Conservation (phyloP, 805 yeast species). For the Hanseniaspora vineae region DNA sequence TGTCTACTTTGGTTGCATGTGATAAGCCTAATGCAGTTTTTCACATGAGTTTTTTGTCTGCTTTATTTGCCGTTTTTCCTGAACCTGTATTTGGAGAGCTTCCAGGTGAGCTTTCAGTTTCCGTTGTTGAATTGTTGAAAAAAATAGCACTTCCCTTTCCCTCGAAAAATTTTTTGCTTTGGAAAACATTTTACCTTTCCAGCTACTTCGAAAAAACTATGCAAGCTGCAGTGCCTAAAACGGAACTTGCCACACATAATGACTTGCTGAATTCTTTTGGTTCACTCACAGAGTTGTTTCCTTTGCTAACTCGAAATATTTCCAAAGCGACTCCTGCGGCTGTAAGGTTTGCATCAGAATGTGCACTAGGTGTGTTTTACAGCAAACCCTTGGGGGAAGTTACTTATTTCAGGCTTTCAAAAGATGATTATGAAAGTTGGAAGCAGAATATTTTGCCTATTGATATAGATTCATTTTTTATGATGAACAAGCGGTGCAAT, state of each 20-base stretch:
- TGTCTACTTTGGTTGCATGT: neutral
- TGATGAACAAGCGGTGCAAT: neutral
- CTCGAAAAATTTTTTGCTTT: slow-evolving; percentile 9
- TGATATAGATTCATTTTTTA: neutral
- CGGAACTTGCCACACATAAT: neutral
- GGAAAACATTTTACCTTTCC: slow-evolving; percentile 9
- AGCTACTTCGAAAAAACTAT: neutral
- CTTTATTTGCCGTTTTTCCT: slow-evolving; percentile 8
- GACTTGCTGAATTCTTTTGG: neutral
- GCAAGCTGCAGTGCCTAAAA: neutral
- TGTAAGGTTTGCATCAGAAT: neutral
- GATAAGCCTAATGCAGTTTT: slow-evolving; percentile 2
- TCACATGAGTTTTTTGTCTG: slow-evolving; percentile 9
- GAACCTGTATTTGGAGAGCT: slow-evolving; percentile 3
- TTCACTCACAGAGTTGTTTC: neutral
- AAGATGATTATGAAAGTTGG: neutral
- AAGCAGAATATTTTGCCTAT: neutral
- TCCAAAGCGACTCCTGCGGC: neutral
- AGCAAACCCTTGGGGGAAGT: neutral
- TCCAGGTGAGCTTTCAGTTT: slow-evolving; percentile 2
- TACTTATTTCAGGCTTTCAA: neutral
- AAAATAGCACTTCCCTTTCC: slow-evolving; percentile 2
- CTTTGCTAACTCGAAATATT: neutral
- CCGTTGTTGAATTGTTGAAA: slow-evolving; percentile 5
- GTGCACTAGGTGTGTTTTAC: neutral